A percentile compares a stretch with the other conserved stretches of the same genome.
phyloP scores from a whole-genome alignment of 2,329 filamentous ascomycete genomes.

The Colletotrichum graminicola region DNA sequence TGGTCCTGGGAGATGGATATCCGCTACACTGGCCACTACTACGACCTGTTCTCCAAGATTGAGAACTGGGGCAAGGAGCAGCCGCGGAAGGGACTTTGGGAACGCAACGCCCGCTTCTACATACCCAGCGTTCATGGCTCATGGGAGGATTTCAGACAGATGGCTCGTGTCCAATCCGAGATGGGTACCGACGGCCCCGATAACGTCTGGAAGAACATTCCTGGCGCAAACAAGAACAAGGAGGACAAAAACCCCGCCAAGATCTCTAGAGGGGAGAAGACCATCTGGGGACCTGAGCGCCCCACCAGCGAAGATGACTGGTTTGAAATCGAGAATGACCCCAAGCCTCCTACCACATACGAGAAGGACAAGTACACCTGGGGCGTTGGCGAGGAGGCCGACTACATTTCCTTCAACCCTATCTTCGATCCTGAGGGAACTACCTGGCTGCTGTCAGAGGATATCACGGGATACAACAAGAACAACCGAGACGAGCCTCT shows the following conservation, averaged over 20 bases:
- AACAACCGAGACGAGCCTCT: conserved; percentile 66
- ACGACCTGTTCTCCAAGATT: conserved; percentile 77
- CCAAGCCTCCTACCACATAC: conserved; percentile 76
- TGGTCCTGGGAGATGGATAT: conserved; percentile 98
- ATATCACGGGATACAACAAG: conserved; percentile 87
- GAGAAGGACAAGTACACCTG: conserved; percentile 86
- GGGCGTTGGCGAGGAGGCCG: conserved; percentile 91
- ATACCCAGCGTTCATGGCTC: conserved; percentile 80
- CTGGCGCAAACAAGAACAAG: conserved; percentile 55
- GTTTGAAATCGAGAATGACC: conserved; percentile 80
- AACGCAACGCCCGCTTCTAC: conserved; percentile 83
- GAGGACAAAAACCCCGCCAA: conserved; percentile 37
- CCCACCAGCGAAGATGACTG: conserved; percentile 77
- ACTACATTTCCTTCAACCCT: conserved; percentile 91
- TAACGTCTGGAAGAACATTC: conserved; percentile 73
- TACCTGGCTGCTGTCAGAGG: conserved; percentile 83
- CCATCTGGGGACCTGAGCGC: conserved; percentile 87
- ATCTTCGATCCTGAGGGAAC: conserved; percentile 92
- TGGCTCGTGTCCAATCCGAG: conserved; percentile 81
- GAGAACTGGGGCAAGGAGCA: conserved; percentile 78
- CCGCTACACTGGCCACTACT: conserved; percentile 90
- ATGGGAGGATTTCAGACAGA: conserved; percentile 85
- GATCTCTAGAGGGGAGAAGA: conserved; percentile 63
- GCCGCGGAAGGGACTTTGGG: conserved; percentile 85
- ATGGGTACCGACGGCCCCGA: conserved; percentile 74